Percentiles rank a stretch among this genome's conserved stretches.
Evolutionary conservation across 441 rosid species (phyloP).

Genomic region (Adansonia madagascariensis): DNA sequence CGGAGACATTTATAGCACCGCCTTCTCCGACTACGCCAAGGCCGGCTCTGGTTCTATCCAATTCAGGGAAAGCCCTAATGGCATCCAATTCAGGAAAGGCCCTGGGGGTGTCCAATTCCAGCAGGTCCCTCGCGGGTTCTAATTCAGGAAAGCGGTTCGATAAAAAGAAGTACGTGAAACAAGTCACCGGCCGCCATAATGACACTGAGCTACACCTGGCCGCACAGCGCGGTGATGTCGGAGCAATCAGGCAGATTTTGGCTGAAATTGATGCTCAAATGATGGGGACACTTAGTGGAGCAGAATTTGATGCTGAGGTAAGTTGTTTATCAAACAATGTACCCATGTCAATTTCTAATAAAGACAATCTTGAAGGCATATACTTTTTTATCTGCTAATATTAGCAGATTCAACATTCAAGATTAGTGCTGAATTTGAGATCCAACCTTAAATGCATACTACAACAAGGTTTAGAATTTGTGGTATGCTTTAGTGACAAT

Average conservation of each 20-base stretch:
- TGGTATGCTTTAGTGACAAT: background rate
- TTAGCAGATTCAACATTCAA: background rate
- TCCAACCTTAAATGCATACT: too few species aligned
- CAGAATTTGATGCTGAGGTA: slow-evolving; percentile 81
- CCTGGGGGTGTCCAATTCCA: slow-evolving; percentile 50
- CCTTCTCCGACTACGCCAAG: slow-evolving; percentile 57
- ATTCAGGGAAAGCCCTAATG: slow-evolving; percentile 49
- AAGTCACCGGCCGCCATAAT: slow-evolving; percentile 90
- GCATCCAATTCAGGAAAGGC: background rate
- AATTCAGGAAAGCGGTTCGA: slow-evolving; percentile 81
- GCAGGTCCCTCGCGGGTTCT: slow-evolving; percentile 64
- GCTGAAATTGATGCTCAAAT: slow-evolving; percentile 78
- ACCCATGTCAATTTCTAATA: background rate
- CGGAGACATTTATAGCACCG: slow-evolving; percentile 31
- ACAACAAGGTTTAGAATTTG: background rate
- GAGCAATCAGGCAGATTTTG: slow-evolving; percentile 59
- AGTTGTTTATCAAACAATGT: slow-evolving; percentile 1
- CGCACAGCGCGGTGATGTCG: slow-evolving; percentile 74
- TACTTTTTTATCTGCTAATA: background rate
- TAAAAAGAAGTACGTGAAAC: slow-evolving; percentile 76
- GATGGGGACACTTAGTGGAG: slow-evolving; percentile 57
- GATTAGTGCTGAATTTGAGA: background rate
- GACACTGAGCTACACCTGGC: slow-evolving; percentile 95
- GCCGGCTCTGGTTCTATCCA: slow-evolving; percentile 31
- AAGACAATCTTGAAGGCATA: background rate